Evolutionary conservation across 306 rosid species (phyloP), one percentile per base, ranked within the genome.

Genomic region (Vigna radiata): DNA sequence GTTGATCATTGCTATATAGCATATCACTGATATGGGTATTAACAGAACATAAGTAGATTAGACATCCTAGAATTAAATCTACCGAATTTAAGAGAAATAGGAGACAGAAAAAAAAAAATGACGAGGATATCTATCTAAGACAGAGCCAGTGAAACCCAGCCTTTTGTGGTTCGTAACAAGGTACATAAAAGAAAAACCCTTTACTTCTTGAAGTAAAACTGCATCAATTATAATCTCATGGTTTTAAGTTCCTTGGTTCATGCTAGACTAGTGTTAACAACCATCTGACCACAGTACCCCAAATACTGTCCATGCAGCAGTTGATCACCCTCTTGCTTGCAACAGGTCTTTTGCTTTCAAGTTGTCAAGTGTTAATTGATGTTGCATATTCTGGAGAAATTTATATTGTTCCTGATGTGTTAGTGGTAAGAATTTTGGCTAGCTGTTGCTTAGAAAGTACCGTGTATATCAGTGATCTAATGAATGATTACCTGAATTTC

Each of bases 1-100:
- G 80, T 37, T 72, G 70, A 68, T 79, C 49, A 27, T 72, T 77
- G 55, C 27, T 58, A 67, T 67, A 36, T 53, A 21, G 39, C 70
- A 33, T 68, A 70, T n/a, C 21, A 6, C 1, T 50, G 10, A 53
- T 53, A 17, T 78, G 74, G 72, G 63, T 48, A 46, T 47, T 71
- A 68, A 81, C 65, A 37, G 58, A 68, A 63, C 60, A 70, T 62
- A 8, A 71, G 71, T 72, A 55, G 52, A 18, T 23, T 56, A 11
- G 25, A 17, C 41, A 77, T 56, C 70, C 47, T 58, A 6, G 17
- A 58, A 58, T 12, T 4, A 58, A 58, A 58, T 37, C 27, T 54
- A 25, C 21, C 21, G 54, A 59, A 54, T 31, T 1, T 43, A 14
- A 44, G 52, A 55, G 23, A 54, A 72, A 18, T 73, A 46, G 68